Percentiles rank a stretch among this genome's conserved stretches.
Evolutionary conservation across 306 rosid species (phyloP).

Genomic region (Arachis stenosperma): DNA sequence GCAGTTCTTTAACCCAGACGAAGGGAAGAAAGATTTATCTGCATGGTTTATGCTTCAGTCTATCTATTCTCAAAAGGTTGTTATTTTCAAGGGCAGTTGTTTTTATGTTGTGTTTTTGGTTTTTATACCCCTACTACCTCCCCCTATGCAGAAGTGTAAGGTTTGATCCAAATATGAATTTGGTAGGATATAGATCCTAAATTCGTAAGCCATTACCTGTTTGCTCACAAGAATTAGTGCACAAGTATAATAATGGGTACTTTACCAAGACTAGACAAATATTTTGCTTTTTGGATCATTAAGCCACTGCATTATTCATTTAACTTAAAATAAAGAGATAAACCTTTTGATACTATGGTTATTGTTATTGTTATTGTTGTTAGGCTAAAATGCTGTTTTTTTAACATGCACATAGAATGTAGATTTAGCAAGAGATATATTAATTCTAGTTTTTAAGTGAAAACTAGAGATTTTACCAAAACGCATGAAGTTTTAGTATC

Average conservation of each 20-base stretch:
- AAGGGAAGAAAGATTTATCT: slow-evolving; percentile 73
- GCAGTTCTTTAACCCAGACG: slow-evolving; percentile 90
- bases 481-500: background rate
- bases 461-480: background rate
- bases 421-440: background rate
- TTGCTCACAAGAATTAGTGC: slow-evolving; percentile 24
- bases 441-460: background rate
- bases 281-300: slow-evolving; percentile 22
- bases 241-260: slow-evolving; percentile 13
- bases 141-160: background rate
- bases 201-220: slow-evolving; percentile 6
- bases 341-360: background rate
- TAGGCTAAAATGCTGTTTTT: too few relatives aligned
- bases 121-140: too few relatives aligned
- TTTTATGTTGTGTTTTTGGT: background rate
- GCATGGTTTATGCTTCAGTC: slow-evolving; percentile 80
- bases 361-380: too few relatives aligned
- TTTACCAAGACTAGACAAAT: slow-evolving; percentile 17
- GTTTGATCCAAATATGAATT: slow-evolving; percentile 29
- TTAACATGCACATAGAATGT: background rate
- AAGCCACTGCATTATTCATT: slow-evolving; percentile 2
- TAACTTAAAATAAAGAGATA: slow-evolving; percentile 5
- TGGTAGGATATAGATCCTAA: slow-evolving; percentile 21
- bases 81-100: slow-evolving; percentile 38
- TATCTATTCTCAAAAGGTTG: slow-evolving; percentile 72